phyloP scores from a whole-genome alignment of 257 asterid species.

The Fraxinus quadrangulata region DNA sequence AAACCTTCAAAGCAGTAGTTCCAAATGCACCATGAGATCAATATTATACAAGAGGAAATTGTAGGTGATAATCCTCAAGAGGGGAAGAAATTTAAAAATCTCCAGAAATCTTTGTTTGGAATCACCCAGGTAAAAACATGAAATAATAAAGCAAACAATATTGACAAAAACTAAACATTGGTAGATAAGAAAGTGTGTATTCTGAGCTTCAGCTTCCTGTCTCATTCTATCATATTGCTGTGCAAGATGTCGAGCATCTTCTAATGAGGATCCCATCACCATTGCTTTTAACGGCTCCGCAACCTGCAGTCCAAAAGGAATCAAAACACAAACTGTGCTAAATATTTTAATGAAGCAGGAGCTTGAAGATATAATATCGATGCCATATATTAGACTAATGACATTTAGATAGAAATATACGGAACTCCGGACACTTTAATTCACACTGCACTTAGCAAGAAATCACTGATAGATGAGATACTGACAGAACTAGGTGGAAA shows the following conservation, averaged over 20 bases:
- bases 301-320: slow-evolving; percentile 36
- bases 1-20: not conserved
- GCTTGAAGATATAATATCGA: not conserved
- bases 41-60: not conserved
- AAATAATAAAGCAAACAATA: not conserved
- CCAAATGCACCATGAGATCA: not conserved
- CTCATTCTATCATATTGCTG: slow-evolving; percentile 50
- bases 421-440: not conserved
- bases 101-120: not conserved
- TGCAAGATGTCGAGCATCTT: slow-evolving; percentile 63
- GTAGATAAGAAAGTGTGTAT: slow-evolving; percentile 5
- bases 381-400: not conserved
- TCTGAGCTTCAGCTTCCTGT: slow-evolving; percentile 59
- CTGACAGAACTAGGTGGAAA: not conserved
- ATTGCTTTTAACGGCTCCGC: slow-evolving; percentile 57
- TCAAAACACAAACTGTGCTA: not conserved
- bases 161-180: not conserved
- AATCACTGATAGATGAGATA: not conserved
- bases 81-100: not conserved
- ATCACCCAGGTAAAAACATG: not conserved
- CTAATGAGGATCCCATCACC: slow-evolving; percentile 52
- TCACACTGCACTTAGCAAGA: slow-evolving; percentile 9
- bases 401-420: not conserved
- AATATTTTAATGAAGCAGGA: not conserved
- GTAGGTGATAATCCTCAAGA: not conserved